Evolutionary conservation across 352 stramenopile species (phyloP).

Genomic region (Globisporangium emineosum): DNA sequence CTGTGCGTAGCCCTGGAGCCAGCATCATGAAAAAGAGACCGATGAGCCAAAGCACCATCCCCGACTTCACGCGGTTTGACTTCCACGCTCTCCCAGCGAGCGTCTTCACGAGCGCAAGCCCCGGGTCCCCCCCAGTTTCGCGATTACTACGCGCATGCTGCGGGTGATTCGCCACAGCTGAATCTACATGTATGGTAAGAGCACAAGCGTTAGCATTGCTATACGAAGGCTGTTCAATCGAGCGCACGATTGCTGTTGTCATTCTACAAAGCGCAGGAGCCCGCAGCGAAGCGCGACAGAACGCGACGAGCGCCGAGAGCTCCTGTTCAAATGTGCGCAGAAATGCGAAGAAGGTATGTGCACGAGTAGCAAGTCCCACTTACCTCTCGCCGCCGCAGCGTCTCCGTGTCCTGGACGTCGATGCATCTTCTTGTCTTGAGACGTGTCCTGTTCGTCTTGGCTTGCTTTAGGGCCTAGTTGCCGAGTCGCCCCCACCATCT

Average conservation of each 20-base stretch:
- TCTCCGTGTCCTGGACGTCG: slow-evolving; percentile 22
- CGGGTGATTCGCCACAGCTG: slow-evolving; percentile 2
- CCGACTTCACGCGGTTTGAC: slow-evolving; percentile 65
- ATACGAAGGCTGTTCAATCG: not conserved
- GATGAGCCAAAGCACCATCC: slow-evolving; percentile 62
- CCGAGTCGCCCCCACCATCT: not conserved
- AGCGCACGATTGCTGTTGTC: not conserved
- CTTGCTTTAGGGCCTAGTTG: slow-evolving; percentile 1
- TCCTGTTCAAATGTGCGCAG: not conserved
- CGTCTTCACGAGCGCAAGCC: slow-evolving; percentile 47
- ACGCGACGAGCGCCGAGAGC: not conserved
- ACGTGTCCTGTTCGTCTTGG: not conserved
- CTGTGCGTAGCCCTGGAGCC: slow-evolving; percentile 44
- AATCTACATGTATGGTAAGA: not conserved
- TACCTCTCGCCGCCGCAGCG: slow-evolving; percentile 11
- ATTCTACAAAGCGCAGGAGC: not conserved
- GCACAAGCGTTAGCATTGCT: not conserved
- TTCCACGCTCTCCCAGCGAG: slow-evolving; percentile 48
- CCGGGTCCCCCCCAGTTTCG: slow-evolving; percentile 34
- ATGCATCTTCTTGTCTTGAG: slow-evolving; percentile 18
- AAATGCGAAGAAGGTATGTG: not conserved
- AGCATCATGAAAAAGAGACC: slow-evolving; percentile 85
- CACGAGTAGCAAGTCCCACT: not conserved
- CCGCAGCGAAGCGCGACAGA: not conserved
- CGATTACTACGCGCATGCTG: not conserved